Evolutionary conservation across 805 yeast genomes (phyloP).

Genomic region (Groenewaldozyma salmanticensis): DNA sequence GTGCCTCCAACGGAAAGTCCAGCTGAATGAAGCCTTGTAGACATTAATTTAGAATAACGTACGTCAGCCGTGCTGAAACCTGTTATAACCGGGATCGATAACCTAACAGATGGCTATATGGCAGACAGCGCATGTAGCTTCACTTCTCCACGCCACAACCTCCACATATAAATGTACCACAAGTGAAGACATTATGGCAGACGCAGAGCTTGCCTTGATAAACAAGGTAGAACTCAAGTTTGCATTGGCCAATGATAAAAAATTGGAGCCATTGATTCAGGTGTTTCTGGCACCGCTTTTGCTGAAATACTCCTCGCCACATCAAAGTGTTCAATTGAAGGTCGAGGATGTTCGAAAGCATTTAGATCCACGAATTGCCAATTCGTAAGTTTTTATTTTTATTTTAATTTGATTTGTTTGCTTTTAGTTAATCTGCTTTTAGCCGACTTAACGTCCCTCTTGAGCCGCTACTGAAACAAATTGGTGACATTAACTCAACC

Average conservation of each 20-base stretch:
- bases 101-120: too few species aligned
- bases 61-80: too few species aligned
- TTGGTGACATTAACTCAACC: not conserved
- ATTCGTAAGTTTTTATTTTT: constrained; percentile 20
- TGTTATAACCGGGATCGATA: too few species aligned
- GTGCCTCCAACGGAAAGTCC: too few species aligned
- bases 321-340: constrained; percentile 53
- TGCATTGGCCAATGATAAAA: constrained; percentile 63
- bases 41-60: too few species aligned
- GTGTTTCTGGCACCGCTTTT: constrained; percentile 68
- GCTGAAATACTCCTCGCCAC: constrained; percentile 66
- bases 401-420: too few species aligned
- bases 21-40: too few species aligned
- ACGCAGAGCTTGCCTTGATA: constrained; percentile 20
- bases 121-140: too few species aligned
- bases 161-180: constrained; percentile 37
- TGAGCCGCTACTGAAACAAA: not conserved
- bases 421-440: not conserved
- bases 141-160: constrained; percentile 96
- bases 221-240: constrained; percentile 72
- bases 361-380: constrained; percentile 54
- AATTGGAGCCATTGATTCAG: constrained; percentile 50
- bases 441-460: not conserved
- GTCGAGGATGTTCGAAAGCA: constrained; percentile 60
- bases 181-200: constrained; percentile 9